Base-by-base conservation (phyloP, 768 basidiomycete species). In the Termitomyces sp. region DNA sequence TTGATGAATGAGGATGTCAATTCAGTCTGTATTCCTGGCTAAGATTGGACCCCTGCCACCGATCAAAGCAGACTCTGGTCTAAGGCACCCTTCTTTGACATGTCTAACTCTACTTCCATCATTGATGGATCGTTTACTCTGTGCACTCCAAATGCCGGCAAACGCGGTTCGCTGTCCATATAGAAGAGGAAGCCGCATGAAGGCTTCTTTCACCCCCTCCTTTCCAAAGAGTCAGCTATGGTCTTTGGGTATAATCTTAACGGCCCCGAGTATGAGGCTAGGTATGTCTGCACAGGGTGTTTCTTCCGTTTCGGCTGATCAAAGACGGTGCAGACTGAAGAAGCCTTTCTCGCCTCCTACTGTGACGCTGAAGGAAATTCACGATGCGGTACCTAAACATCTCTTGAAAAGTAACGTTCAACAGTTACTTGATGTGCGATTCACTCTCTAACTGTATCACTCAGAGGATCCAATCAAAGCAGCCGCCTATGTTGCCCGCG, bases 341-440 rank as follows among this genome's bases (percentile, higher is more conserved):
- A 77, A 71, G 62, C 79, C 82, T 5, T 86, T 83, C 67, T 68
- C 69, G 20, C 84, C 83, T 9, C 82, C 84, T 3, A 76, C 69
- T 12, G 74, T 79, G 15, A 81, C 80, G 0, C 69, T 85, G 47
- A 84, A 83, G 68, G 78, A 84, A 56, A 73, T 86, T 56, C 83
- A 83, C 59, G 79, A 82, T 62, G 82, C 80, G 4, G 83, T 85
- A 20, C 83, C 84, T 1, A 84, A 81, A 70, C 72, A 83, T 48
- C 70, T 84, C 9, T 71, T 83, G n/a, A 74, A 72, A 62, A 73
- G 79, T 77, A 72, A 40, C 12, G 38, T 48, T 31, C 1, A 25
- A 45, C n/a, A 38, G 31, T 14, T 31, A 37, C 51, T 55, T 43
- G 42, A 32, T 56, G 31, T 32, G n/a, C 43, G 17, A 56, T 45